Base-by-base conservation (phyloP, 805 yeast species). In the Saccharomycopsis synnaedendra region DNA sequence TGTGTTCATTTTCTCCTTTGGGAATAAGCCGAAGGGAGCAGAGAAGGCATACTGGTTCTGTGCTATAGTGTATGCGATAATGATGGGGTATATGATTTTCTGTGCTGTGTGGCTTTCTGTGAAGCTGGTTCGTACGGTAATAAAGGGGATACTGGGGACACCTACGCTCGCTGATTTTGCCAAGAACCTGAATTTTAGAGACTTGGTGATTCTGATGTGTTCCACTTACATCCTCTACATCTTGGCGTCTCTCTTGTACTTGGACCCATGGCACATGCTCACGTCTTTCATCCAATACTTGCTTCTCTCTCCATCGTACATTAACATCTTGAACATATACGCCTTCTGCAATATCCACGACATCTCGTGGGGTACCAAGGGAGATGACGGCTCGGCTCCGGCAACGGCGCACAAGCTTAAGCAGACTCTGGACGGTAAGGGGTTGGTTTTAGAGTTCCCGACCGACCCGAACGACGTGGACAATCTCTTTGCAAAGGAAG, bases 341-440 rank as follows among this genome's bases (percentile, higher is more conserved):
- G 82, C 85, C 1, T 79, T 80, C 60, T 79, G 83, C 66, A 79
- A 79, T 62, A 76, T 80, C 66, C 84, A 79, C 58, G 85, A 79
- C 62, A 75, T 79, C 43, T 79, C 85, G 2, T 79, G 85, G 85
- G 85, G 85, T 50, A 79, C 85, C n/a, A 79, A 80, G 60, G 85
- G 85, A 39, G 75, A 78, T 40, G 68, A 71, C n/a, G 74, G 82
- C 62, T 27, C 42, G 31, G 44, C 41, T 32, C 42, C 41, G 45
- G 77, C 78, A 4, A 70, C 64, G 35, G 71, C 64, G 1, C 78
- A 75, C 8, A 74, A 70, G 55, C 71, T 69, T 37, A 66, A 69
- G 46, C 76, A 72, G 47, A 78, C 74, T 54, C 81, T 80, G 56
- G 36, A 34, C 36, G 19, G 19, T 19, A 70, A 73, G 35, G 56